phyloP scores from a whole-genome alignment of 1,284 basidiomycete genomes.

The Ustilago bromivora region DNA sequence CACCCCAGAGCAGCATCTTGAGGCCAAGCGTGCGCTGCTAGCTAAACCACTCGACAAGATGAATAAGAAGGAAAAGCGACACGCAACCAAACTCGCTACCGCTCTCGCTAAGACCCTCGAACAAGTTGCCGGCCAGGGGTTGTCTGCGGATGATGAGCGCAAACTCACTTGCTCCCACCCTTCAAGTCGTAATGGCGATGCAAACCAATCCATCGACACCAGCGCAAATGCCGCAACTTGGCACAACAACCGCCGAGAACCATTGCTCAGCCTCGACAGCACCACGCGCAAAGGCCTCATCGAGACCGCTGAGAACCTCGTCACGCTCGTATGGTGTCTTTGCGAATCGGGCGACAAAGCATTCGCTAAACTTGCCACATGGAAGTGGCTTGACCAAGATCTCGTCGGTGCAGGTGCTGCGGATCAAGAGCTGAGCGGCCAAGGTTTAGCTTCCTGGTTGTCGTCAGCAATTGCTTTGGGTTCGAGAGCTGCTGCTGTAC shows the following conservation, averaged over 20 bases:
- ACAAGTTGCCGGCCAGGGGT: constrained; percentile 31
- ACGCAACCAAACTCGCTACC: constrained; percentile 59
- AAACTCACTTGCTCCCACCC: constrained; percentile 22
- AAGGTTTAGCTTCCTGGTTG: constrained; percentile 52
- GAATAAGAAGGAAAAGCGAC: constrained; percentile 68
- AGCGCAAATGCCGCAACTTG: background rate
- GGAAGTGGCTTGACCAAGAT: constrained; percentile 50
- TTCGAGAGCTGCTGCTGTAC: constrained; percentile 33
- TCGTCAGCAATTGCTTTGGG: constrained; percentile 49
- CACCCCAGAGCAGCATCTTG: constrained; percentile 41
- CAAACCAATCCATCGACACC: constrained; percentile 20
- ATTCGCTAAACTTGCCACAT: constrained; percentile 43
- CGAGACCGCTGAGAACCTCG: constrained; percentile 58
- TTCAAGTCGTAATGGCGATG: background rate
- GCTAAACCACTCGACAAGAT: constrained; percentile 65
- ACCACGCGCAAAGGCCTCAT: constrained; percentile 51
- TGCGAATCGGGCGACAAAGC: constrained; percentile 58
- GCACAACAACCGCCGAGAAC: constrained; percentile 16
- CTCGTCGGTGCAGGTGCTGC: constrained; percentile 21
- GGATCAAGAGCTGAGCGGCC: constrained; percentile 34
- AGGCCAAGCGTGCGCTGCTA: constrained; percentile 36
- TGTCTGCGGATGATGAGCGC: constrained; percentile 31
- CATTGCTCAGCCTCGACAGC: constrained; percentile 47
- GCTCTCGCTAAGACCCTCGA: constrained; percentile 45
- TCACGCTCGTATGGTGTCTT: constrained; percentile 52